Base-by-base conservation (phyloP, 1,139 yeast genomes). In the Kodamaea anthophila region DNA sequence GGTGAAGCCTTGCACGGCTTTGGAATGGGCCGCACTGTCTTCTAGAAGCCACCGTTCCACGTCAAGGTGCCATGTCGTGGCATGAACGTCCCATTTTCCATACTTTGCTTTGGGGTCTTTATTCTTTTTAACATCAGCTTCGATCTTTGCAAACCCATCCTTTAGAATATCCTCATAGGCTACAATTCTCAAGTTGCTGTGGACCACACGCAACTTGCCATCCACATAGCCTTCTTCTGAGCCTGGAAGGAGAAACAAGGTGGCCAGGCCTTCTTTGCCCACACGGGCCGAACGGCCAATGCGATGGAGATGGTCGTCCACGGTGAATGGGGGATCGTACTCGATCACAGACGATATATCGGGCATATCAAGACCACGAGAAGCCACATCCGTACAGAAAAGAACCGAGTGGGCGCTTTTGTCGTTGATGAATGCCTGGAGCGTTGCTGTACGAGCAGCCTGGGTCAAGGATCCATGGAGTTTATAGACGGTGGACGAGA, bases 21-120 rank as follows among this genome's bases (percentile, higher is more conserved):
- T 52, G 13, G 73, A 76, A 33, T 77, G 80, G 9, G 71, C 71
- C 0, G 61, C 55, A 1, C 70, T 58, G 43, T 83, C 84, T 43
- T 77, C 94, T 28, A 91, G 58, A 18, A 88, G 62, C 82, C 94
- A 82, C 49, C 96, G 66, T 60, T 91, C 99, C 10, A 86, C 73
- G 33, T 82, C 78, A 43, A 91, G 65, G 53, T 91, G 99, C 93
- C 94, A 88, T 1, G 96, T 86, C 0, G 99, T 91, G 3, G 96
- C 98, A 49, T 84, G 88, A 18, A 79, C 76, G 53, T 88, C 96
- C 97, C 97, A 93, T 30, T 76, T 71, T 36, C 66, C 57, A 37
- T 55, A 42, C 42, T 58, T 55, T 13, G 49, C 46, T 31, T 55
- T 58, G 1, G 62, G 62, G 27, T 55, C 63, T 5, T 46, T 44